Evolutionary conservation across 495 filamentous ascomycete genomes (phyloP), one percentile per base, ranked within the genome.

Genomic region (Penicillium lagena): DNA sequence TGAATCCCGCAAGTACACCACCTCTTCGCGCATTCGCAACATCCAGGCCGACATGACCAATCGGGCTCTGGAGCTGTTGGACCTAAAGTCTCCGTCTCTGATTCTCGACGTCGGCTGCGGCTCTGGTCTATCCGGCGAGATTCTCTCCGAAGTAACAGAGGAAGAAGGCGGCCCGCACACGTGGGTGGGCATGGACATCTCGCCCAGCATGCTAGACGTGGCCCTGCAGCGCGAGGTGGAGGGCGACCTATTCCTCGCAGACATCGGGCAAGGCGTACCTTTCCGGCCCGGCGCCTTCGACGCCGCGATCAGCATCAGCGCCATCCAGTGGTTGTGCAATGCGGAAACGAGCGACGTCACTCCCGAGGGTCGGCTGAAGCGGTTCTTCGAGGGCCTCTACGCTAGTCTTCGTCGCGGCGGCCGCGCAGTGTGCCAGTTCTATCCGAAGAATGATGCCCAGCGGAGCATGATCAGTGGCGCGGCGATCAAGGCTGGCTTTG

Each of bases 261-360:
- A 98, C 58, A 91, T 95, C 38, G 93, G 93, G 0, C 93, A 98
- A 59, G 93, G 94, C 2, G 80, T 98, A 1, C 93, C 94, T 7
- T 97, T 98, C 64, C 85, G 93, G 7, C 77, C 93, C 0, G 93
- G 93, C 8, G 79, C 85, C 1, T 97, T 98, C 62, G 93, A 98
- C 66, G 93, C 90, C 7, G 93, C 93, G 11, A 87, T 98, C 50
- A 88, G 82, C 55, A 96, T 98, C 56, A 86, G 80, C 63, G 93
- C 93, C 2, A 86, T 98, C 28, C 93, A 98, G 62, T 98, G 93
- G 93, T 75, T 98, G 6, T 98, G 93, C 64, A 96, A 96, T 68
- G 93, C 90, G 12, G 94, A 96, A 59, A 82, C 78, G 41, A 85
- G 79, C 54, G 87, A 94, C 12, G 90, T 91, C 8, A 84, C 77